These are phyloP conservation scores for Brassica nigra DNA, from an alignment of 345 rosid genomes.

Conservation along the genomic window DNA sequence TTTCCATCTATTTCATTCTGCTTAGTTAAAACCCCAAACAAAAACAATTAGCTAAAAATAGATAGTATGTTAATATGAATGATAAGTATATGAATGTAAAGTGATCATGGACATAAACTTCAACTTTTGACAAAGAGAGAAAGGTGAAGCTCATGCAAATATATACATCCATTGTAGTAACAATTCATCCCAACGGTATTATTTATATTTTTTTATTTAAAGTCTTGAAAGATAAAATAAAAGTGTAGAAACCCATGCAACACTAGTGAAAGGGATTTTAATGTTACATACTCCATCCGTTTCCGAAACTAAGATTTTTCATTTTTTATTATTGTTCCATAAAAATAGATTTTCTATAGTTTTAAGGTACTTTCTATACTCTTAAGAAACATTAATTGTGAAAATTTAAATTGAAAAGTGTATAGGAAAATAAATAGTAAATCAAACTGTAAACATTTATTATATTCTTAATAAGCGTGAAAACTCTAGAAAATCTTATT, in stretches of 20 bases:
- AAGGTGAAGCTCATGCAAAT: not conserved
- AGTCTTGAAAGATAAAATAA: not conserved
- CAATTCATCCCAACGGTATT: not conserved
- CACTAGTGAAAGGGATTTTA: slow-evolving; percentile 7
- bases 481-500: too few relatives aligned
- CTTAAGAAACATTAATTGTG: too few relatives aligned
- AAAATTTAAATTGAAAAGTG: too few relatives aligned
- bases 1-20: slow-evolving; percentile 74
- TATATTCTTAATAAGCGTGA: too few relatives aligned
- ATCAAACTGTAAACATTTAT: too few relatives aligned
- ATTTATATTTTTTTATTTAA: not conserved
- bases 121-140: not conserved
- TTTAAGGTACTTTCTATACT: too few relatives aligned
- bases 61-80: not conserved
- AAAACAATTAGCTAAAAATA: not conserved
- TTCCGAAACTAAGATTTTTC: too few relatives aligned
- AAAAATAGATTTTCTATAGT: too few relatives aligned
- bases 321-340: too few relatives aligned
- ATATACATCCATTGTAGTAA: not conserved
- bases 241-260: slow-evolving; percentile 23
- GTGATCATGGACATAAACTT: slow-evolving; percentile 5
- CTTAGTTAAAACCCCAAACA: not conserved
- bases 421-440: too few relatives aligned
- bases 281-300: not conserved
- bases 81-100: not conserved